Percentiles rank a stretch among this genome's conserved stretches.
phyloP scores from a whole-genome alignment of 2,329 filamentous ascomycete species.

The Diaporthe caulivora region DNA sequence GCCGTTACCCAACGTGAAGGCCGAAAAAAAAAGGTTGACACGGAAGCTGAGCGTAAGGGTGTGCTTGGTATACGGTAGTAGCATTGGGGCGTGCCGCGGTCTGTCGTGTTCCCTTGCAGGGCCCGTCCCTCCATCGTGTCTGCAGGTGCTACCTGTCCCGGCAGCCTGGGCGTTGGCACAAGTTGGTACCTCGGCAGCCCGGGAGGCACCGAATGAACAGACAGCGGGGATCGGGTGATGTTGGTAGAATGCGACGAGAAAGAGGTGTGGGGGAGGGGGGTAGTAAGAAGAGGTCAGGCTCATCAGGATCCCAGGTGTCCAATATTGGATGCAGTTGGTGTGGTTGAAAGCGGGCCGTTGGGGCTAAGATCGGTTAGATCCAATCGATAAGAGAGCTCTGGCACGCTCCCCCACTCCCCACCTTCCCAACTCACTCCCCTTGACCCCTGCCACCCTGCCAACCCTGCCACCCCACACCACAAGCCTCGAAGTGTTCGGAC shows the following conservation, averaged over 20 bases:
- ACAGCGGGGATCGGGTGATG: neutral
- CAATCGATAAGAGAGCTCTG: constrained; percentile 26
- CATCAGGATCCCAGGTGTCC: constrained; percentile 18
- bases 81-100: neutral
- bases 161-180: neutral
- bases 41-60: neutral
- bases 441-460: neutral
- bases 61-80: neutral
- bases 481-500: constrained; percentile 13
- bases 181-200: neutral
- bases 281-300: neutral
- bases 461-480: neutral
- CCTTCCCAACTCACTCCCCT: neutral
- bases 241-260: neutral
- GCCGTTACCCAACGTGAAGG: neutral
- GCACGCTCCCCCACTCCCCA: constrained; percentile 2
- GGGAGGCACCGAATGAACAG: constrained; percentile 13
- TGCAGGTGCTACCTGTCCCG: constrained; percentile 9
- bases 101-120: constrained; percentile 20
- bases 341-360: constrained; percentile 18
- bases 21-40: neutral
- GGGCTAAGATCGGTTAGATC: constrained; percentile 24
- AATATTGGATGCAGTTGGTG: constrained; percentile 23
- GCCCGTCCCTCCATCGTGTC: constrained; percentile 31
- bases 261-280: neutral